phyloP scores from a whole-genome alignment of 805 yeast genomes.

The Torulaspora maleeae region DNA sequence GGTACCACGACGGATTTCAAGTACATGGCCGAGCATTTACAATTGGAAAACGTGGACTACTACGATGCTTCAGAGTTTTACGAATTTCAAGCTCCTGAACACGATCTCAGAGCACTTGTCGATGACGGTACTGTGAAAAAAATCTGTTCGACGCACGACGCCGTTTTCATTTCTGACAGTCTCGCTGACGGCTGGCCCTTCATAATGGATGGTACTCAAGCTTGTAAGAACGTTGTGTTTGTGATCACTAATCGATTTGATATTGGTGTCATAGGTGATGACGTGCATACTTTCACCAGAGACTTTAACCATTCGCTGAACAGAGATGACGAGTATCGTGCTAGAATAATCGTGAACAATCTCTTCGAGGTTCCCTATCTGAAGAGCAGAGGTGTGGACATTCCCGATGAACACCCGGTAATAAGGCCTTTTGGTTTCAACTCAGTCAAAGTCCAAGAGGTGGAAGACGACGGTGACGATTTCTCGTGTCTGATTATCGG shows the following conservation, averaged over 20 bases:
- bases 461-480: constrained; percentile 2
- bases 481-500: constrained; percentile 7
- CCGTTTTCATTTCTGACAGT: constrained; percentile 11
- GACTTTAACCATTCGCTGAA: constrained; percentile 10
- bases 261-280: constrained; percentile 1
- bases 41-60: constrained; percentile 11
- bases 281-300: background rate
- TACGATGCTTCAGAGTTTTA: background rate
- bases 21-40: constrained; percentile 9
- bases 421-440: constrained; percentile 13
- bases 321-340: constrained; percentile 10
- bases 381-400: constrained; percentile 1
- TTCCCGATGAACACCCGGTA: constrained; percentile 5
- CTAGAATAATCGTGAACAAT: constrained; percentile 9
- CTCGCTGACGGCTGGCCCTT: constrained; percentile 14
- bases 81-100: background rate
- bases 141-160: constrained; percentile 9
- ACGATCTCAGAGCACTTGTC: background rate
- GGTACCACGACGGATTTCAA: constrained; percentile 12
- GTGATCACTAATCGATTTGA: constrained; percentile 11
- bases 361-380: constrained; percentile 8
- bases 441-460: background rate
- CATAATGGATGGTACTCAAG: constrained; percentile 8
- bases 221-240: constrained; percentile 10
- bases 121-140: constrained; percentile 3